Percentiles rank a stretch among this genome's conserved stretches.
phyloP scores from a whole-genome alignment of 2,329 filamentous ascomycete genomes.

The Chalara sp. region DNA sequence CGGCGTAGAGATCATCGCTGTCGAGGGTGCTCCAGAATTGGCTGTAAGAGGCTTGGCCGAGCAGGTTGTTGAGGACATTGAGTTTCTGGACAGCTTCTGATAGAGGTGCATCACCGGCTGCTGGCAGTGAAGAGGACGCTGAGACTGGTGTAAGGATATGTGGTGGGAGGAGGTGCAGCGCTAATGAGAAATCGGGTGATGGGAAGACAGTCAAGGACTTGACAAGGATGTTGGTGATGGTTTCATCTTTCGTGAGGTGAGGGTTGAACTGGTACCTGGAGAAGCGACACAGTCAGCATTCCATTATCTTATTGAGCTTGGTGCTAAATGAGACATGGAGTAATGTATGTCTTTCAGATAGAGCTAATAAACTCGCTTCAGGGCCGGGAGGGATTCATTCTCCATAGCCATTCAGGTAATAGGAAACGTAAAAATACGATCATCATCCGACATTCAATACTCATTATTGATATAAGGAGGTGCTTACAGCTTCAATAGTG shows the following conservation, averaged over 20 bases:
- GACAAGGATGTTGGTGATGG: constrained; percentile 97
- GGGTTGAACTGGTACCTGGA: constrained; percentile 98
- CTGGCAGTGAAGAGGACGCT: constrained; percentile 38
- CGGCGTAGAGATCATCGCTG: constrained; percentile 90
- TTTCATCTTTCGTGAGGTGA: constrained; percentile 92
- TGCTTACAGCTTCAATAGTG: constrained; percentile 92
- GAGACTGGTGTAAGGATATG: constrained; percentile 61
- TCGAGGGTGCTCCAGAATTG: constrained; percentile 91
- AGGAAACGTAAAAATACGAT: constrained; percentile 87
- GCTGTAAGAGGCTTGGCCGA: constrained; percentile 84
- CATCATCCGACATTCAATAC: constrained; percentile 52
- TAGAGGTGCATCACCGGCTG: constrained; percentile 59
- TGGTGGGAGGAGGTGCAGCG: constrained; percentile 87
- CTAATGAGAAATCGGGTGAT: constrained; percentile 88
- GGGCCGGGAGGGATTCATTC: constrained; percentile 47
- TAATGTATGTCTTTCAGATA: constrained; percentile 53
- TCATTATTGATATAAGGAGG: constrained; percentile 9
- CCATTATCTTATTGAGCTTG: background rate
- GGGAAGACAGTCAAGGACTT: constrained; percentile 98
- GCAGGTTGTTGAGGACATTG: constrained; percentile 62
- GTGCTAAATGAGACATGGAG: background rate
- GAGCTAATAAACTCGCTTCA: constrained; percentile 78
- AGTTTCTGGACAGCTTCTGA: constrained; percentile 78
- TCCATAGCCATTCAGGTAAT: constrained; percentile 76
- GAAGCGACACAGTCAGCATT: constrained; percentile 10